Evolutionary conservation across 768 basidiomycete genomes (phyloP).

Genomic region (Harrya chromipes): DNA sequence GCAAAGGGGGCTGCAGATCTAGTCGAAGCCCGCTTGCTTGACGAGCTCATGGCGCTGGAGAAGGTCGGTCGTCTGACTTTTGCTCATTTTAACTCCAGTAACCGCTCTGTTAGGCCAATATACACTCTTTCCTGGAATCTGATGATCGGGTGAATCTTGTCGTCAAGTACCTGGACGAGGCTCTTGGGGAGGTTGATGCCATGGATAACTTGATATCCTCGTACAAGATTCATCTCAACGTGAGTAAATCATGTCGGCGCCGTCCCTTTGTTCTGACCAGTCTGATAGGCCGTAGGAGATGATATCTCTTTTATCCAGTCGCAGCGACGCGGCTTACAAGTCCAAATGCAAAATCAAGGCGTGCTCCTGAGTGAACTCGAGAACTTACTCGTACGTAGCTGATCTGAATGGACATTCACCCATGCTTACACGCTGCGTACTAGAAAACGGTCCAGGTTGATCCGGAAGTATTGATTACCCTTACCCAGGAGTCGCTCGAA

Average conservation of each 20-base stretch:
- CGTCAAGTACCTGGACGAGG: slow-evolving; percentile 85
- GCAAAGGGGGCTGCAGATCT: slow-evolving; percentile 79
- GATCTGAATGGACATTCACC: not conserved
- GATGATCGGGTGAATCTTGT: slow-evolving; percentile 89
- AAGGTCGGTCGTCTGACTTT: slow-evolving; percentile 52
- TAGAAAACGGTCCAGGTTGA: slow-evolving; percentile 97
- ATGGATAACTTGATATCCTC: slow-evolving; percentile 88
- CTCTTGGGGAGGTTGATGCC: slow-evolving; percentile 81
- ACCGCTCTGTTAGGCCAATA: slow-evolving; percentile 61
- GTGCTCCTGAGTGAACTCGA: slow-evolving; percentile 81
- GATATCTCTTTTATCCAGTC: slow-evolving; percentile 96
- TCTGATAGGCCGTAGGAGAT: slow-evolving; percentile 79
- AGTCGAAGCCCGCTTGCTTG: slow-evolving; percentile 84
- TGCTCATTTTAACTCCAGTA: not conserved
- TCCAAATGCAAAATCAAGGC: slow-evolving; percentile 94
- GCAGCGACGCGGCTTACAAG: slow-evolving; percentile 94
- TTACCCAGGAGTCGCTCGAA: slow-evolving; percentile 90
- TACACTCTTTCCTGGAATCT: slow-evolving; percentile 95
- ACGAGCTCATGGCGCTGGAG: slow-evolving; percentile 90
- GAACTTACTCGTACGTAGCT: slow-evolving; percentile 67
- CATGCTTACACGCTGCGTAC: not conserved
- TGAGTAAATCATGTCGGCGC: slow-evolving; percentile 36
- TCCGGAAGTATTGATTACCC: slow-evolving; percentile 62
- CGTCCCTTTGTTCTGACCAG: slow-evolving; percentile 9
- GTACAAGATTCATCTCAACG: slow-evolving; percentile 96